These are phyloP conservation scores for Brachypodium distachyon DNA, from an alignment of 202 grass and related monocot species.

Conservation along the genomic window DNA sequence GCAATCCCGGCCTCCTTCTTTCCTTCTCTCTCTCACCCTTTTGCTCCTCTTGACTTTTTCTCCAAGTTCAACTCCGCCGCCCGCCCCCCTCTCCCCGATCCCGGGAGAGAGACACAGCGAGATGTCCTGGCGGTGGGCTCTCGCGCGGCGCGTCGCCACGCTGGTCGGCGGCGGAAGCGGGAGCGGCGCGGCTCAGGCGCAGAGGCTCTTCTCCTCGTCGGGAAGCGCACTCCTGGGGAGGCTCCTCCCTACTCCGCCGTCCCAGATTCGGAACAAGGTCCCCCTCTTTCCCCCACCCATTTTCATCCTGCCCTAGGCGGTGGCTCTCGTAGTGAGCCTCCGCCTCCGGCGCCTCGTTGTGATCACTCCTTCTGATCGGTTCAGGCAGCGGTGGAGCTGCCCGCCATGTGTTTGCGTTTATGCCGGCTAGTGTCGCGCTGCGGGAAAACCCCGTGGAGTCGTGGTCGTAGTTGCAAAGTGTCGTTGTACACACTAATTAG, in stretches of 20 bases:
- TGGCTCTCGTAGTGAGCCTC: background rate
- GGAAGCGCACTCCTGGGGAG: background rate
- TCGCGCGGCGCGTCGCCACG: conserved; percentile 30
- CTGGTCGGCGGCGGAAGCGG: background rate
- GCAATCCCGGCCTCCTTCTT: background rate
- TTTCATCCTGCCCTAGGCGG: background rate
- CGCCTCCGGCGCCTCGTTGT: background rate
- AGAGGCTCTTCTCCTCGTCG: conserved; percentile 21
- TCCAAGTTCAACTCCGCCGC: conserved; percentile 20
- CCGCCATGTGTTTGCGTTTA: conserved; percentile 15
- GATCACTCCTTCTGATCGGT: background rate
- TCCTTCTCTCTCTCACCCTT: background rate
- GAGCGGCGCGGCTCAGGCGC: background rate
- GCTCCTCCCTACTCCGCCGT: background rate
- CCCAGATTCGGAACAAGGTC: conserved; percentile 42
- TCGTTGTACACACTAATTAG: background rate
- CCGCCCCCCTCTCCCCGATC: conserved; percentile 15
- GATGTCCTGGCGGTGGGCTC: conserved; percentile 47
- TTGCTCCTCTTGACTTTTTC: conserved; percentile 24
- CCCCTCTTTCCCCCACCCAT: background rate
- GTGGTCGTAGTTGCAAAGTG: background rate
- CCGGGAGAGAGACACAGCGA: conserved; percentile 23
- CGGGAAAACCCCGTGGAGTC: too few species aligned
- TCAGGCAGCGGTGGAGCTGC: background rate
- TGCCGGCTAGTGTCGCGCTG: background rate